Evolutionary conservation across 768 basidiomycete genomes (phyloP), one percentile per base, ranked within the genome.

Genomic region (Termitomyces sp.): DNA sequence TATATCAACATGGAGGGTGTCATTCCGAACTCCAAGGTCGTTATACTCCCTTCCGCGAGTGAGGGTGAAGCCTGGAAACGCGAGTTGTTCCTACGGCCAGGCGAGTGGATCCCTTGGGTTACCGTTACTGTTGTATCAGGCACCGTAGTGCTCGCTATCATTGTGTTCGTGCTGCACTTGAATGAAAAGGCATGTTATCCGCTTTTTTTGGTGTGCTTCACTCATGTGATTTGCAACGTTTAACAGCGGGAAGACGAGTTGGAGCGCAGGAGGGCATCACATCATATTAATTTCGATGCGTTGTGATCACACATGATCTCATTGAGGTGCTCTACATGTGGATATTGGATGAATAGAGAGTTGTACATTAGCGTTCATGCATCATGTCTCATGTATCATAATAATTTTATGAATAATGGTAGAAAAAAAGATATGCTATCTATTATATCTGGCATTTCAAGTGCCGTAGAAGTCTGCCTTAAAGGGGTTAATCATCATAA

Each of bases 71-170:
- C 75, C 29, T 99, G 97, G 97, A 89, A 84, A 65, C 83, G 87
- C 51, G 89, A 96, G 72, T 73, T 98, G 60, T 99, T 92, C 68
- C 74, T 99, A 63, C 75, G 94, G 31, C 97, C 97, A 3, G 97
- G 97, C 18, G 90, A 92, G 65, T 99, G 95, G 94, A 94, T 98
- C 59, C 93, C 94, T 1, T 95, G 89, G 92, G 97, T 99, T 14
- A 95, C 90, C n/a, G 72, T 92, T 41, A 92, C 90, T 0, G 87
- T 96, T 0, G 74, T 96, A 8, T 84, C 80, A 3, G 84, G 87
- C 13, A 92, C 88, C 51, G 65, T 82, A 10, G 65, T 92, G 44
- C 72, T 99, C 44, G 93, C 88, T 1, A 73, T 85, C 9, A 90
- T 96, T 53, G 92, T 96, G 41, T 79, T 95, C 36, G 83, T 92